phyloP scores from a whole-genome alignment of 441 rosid genomes.

The Arabidopsis hybrid region DNA sequence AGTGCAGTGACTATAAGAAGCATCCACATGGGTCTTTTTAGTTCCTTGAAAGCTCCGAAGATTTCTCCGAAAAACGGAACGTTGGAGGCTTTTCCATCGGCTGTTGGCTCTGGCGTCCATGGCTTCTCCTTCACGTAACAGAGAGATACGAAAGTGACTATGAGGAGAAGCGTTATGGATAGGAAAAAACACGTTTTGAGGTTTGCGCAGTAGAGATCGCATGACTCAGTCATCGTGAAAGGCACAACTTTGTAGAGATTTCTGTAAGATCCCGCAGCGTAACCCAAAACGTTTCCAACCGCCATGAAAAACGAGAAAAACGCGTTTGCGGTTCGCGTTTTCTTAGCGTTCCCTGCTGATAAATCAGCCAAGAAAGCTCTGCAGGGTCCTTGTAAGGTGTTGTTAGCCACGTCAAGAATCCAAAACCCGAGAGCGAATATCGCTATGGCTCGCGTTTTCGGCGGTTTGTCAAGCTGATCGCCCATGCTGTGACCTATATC shows the following conservation, averaged over 20 bases:
- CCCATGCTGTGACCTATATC: conserved; percentile 76
- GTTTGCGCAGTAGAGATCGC: conserved; percentile 90
- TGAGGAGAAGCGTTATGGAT: conserved; percentile 61
- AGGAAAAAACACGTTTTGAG: conserved; percentile 83
- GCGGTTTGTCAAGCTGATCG: conserved; percentile 44
- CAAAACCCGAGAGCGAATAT: conserved; percentile 87
- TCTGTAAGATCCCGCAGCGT: conserved; percentile 73
- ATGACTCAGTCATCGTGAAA: conserved; percentile 71
- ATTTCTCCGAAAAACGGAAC: conserved; percentile 60
- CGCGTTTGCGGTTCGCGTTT: conserved; percentile 68
- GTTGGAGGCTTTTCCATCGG: conserved; percentile 19
- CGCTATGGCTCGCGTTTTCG: conserved; percentile 72
- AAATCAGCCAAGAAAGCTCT: conserved; percentile 88
- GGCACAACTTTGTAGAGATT: conserved; percentile 60
- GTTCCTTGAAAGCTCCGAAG: conserved; percentile 52
- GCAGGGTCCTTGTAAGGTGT: conserved; percentile 88
- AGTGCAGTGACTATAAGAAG: conserved; percentile 78
- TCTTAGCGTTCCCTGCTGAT: conserved; percentile 59
- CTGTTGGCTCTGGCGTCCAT: conserved; percentile 54
- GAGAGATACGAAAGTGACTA: conserved; percentile 53
- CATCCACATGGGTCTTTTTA: conserved; percentile 81
- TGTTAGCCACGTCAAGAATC: conserved; percentile 96
- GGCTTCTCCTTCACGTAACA: conserved; percentile 61
- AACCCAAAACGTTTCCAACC: conserved; percentile 85
- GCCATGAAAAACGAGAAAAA: conserved; percentile 92